Evolutionary conservation across 306 rosid species (phyloP), one percentile per base, ranked within the genome.

Genomic region (Acmispon strigosus): DNA sequence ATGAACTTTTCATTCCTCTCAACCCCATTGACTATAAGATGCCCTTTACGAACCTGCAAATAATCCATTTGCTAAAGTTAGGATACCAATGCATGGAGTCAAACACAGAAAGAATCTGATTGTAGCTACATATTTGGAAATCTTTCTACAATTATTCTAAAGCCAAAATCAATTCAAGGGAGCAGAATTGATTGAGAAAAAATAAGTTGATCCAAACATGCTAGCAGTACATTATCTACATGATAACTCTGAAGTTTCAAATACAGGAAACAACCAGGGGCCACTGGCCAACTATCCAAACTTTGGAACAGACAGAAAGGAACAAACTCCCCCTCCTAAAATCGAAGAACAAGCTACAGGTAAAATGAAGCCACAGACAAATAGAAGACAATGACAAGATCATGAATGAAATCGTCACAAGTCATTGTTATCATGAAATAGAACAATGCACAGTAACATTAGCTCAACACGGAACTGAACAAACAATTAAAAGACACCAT

Each of bases 1-100:
- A 86, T 83, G 82, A 89, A 95, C 13, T 86, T 82, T 81, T 95
- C 99, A 57, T 82, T 76, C 83, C 97, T 91, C 83, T 95, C 96
- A 49, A 86, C 91, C 62, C 99, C 99, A 72, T 95, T 95, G 57
- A 95, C 92, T 14, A 95, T 52, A 59, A 95, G 91, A 77, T 78
- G 92, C 70, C 99, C 99, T 45, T 89, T 87, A 59, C 64, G 97
- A 73, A 91, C 96, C 99, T 94, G 91, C 75, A 71, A 56, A 71
- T 42, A 32, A 74, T 48, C 52, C 51, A 54, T n/a, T 58, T 45
- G 14, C 36, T 60, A n/a, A 56, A 5, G 6, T 55, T 45, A 49
- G 11, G 43, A 50, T 22, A 52, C 7, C 67, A 52, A 37, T 56
- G 12, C 12, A 4, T 10, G 6, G 49, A 68, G 59, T 55, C 65